Base-by-base conservation (phyloP, 2,329 filamentous ascomycete genomes). In the Aspergillus sp. region DNA sequence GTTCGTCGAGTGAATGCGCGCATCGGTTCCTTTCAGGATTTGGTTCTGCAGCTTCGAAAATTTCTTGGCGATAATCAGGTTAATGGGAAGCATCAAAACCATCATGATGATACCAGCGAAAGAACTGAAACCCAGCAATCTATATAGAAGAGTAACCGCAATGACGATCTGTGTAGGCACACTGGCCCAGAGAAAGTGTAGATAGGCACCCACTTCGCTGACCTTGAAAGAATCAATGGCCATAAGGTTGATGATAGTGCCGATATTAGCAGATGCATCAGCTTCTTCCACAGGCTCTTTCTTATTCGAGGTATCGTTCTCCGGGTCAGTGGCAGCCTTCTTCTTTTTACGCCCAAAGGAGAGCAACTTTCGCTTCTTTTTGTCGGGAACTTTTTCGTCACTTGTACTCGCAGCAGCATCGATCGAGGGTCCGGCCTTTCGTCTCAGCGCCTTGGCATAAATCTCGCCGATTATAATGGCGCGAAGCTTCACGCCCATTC, bases 241-340 rank as follows among this genome's bases (percentile, higher is more conserved):
- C 95, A 99, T 99, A 64, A 99, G 81, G 74, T 98, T 99, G 79
- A 99, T 99, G 69, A 99, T 97, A n/a, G 95, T 96, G 61, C 96
- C 95, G 51, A 96, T 83, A 60, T 95, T 97, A 40, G 92, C 93
- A 77, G 96, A 91, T 57, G 89, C 84, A 61, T 91, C 88, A 17
- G 60, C 57, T n/a, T 70, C 68, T 34, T 66, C 68, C 41, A 74
- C 67, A 54, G 67, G 22, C 30, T 68, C 64, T 30, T 69, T 66
- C 24, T 65, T 62, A 3, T 65, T 62, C 3, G 51, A 48, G 4
- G 49, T 30, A 17, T 66, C 62, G 5, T 57, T 57, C 27, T 67
- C 64, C 5, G 61, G 54, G 47, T 72, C 68, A 20, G 52, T 59
- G 4, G 64, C 54, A 15, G 58, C 60, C 57, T 73, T 71, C 54